Evolutionary conservation across 2,329 filamentous ascomycete species (phyloP).

Genomic region (Graphium sp.): DNA sequence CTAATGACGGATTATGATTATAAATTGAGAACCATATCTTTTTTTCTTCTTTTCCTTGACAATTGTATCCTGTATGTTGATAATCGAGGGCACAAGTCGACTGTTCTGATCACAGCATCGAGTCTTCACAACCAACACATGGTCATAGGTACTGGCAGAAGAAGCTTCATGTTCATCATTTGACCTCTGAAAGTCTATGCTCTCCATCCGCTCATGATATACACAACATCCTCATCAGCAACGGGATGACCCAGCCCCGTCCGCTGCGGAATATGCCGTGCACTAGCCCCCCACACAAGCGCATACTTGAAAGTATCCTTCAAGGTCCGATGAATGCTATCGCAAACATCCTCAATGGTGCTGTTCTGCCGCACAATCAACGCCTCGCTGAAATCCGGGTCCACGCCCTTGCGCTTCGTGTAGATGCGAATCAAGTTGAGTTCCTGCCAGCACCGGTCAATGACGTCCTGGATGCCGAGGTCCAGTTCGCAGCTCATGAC

Average conservation of each 20-base stretch:
- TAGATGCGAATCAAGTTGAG: slow-evolving; percentile 81
- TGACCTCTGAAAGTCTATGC: too few species aligned
- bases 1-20: too few species aligned
- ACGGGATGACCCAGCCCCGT: slow-evolving; percentile 77
- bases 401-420: slow-evolving; percentile 87
- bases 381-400: slow-evolving; percentile 80
- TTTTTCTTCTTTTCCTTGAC: slow-evolving; percentile 3
- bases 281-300: slow-evolving; percentile 92
- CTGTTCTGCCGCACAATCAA: slow-evolving; percentile 81
- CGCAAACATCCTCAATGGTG: slow-evolving; percentile 92
- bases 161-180: slow-evolving; percentile 1
- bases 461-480: slow-evolving; percentile 80
- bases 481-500: slow-evolving; percentile 98
- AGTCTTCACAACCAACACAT: too few species aligned
- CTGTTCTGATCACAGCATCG: too few species aligned
- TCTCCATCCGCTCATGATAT: slow-evolving; percentile 48
- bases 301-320: slow-evolving; percentile 99
- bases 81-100: too few species aligned
- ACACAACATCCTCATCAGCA: slow-evolving; percentile 50
- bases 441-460: slow-evolving; percentile 92
- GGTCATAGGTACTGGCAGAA: slow-evolving; percentile 1
- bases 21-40: too few species aligned
- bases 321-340: slow-evolving; percentile 79
- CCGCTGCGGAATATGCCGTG: slow-evolving; percentile 83
- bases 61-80: too few species aligned